Evolutionary conservation across 2,329 filamentous ascomycete species (phyloP), one percentile per base, ranked within the genome.

Genomic region (Geosmithia putterillii): DNA sequence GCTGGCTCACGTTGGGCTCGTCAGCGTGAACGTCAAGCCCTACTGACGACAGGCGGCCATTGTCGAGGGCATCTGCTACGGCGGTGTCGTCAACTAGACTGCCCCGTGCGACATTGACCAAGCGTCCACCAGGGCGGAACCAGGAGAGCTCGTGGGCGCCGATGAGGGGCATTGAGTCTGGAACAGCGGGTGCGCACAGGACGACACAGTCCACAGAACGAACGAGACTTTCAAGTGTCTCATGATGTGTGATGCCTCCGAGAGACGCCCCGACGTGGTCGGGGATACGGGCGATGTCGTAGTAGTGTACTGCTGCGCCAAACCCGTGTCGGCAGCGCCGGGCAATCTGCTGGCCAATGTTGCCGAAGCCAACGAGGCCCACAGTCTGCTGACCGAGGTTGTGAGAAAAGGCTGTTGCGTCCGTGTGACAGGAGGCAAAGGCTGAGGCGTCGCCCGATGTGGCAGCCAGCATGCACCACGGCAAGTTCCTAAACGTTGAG

Each of bases 281-380:
- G 1, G 64, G 51, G 48, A 76, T 71, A 48, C 71, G 65, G 40
- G 67, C 57, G 1, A 81, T 59, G 55, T 85, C 79, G 53, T 73
- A 67, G 54, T 83, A 85, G 45, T 71, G 61, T 32, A 87, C 71
- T 35, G 67, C 61, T 82, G 87, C 86, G 36, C 74, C 78, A 49
- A 86, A 81, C 1, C 73, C 74, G 0, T 65, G 49, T 37, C 54
- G 52, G 42, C 63, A 65, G n/a, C 66, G 57, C 50, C 71, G 73
- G 41, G 79, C 83, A 19, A 87, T 70, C 28, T 66, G 66, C 50
- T 72, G 73, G 3, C 79, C 77, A 47, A 82, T 79, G 47, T 80
- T 77, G 3, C 83, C 83, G 2, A 87, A 67, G 0, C 83, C 83
- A 21, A 88, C 70, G 22, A 87, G 69, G 0, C 81, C 83, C 0